These are phyloP conservation scores for Aspergillus egyptiacus DNA, from an alignment of 495 filamentous ascomycete species.

Conservation along the genomic window DNA sequence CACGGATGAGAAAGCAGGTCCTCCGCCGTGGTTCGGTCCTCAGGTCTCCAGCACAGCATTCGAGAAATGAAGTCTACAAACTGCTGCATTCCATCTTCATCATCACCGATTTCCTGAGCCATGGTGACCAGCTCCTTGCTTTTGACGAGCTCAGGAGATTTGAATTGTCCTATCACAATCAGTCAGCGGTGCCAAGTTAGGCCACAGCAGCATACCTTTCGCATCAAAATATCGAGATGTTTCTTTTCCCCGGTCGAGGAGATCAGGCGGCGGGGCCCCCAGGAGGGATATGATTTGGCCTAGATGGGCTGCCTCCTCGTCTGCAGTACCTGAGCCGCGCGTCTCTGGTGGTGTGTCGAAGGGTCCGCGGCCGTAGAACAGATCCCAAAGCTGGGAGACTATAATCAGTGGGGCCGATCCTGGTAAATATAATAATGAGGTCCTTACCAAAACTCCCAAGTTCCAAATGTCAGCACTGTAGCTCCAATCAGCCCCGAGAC, in stretches of 20 bases:
- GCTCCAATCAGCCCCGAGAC: slow-evolving; percentile 31
- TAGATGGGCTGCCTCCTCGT: slow-evolving; percentile 25
- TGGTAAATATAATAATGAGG: slow-evolving; percentile 10
- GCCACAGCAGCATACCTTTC: slow-evolving; percentile 14
- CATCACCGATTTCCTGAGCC: slow-evolving; percentile 13
- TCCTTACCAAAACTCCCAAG: slow-evolving; percentile 15
- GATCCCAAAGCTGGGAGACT: slow-evolving; percentile 24
- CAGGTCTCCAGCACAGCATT: slow-evolving; percentile 13
- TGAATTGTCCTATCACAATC: slow-evolving; percentile 20
- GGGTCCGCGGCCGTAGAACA: slow-evolving; percentile 21
- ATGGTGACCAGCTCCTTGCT: slow-evolving; percentile 15
- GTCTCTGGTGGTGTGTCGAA: slow-evolving; percentile 21
- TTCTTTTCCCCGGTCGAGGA: slow-evolving; percentile 18
- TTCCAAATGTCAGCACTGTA: slow-evolving; percentile 37
- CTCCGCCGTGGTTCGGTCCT: slow-evolving; percentile 14
- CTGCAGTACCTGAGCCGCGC: slow-evolving; percentile 13
- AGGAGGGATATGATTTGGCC: slow-evolving; percentile 25
- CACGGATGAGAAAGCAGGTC: slow-evolving; percentile 18
- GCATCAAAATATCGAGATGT: slow-evolving; percentile 22
- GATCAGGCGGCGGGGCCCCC: slow-evolving; percentile 23
- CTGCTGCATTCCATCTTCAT: slow-evolving; percentile 7
- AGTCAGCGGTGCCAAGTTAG: slow-evolving; percentile 13
- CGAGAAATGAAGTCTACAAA: slow-evolving; percentile 14
- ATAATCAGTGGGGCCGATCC: slow-evolving; percentile 1
- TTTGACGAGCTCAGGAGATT: slow-evolving; percentile 14